Base-by-base conservation (phyloP, 257 asterid species). In the Fraxinus quadrangulata region DNA sequence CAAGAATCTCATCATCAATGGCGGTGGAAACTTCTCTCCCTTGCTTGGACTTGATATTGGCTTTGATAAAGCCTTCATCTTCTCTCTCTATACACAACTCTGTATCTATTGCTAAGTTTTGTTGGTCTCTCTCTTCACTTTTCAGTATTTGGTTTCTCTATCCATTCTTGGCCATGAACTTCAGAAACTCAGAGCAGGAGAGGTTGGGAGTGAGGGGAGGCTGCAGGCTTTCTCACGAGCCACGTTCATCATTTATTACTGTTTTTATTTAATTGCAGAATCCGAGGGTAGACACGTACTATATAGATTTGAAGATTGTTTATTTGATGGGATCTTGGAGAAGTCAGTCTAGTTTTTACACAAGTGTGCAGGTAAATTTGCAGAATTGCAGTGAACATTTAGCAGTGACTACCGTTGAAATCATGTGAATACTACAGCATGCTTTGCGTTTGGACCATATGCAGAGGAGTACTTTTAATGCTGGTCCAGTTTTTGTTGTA, bases 1-100 rank as follows among this genome's bases (percentile, higher is more conserved):
- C 66, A 94, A 70, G 84, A 92, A 92, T 39, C 94, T 79, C 92
- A 92, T 79, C 92, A 92, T 85, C 77, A 94, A 79, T 77, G 98
- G 98, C 77, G 98, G 95, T 28, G 96, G 97, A 51, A 94, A 92
- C 82, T 92, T 94, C 7, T 94, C 97, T 11, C 86, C 73, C 79
- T 94, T 79, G 72, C 89, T 34, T 0, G 98, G 98, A 74, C 97
- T 94, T 54, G 98, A 92, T 26, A 87, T 65, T 21, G 98, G 90
- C 78, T 88, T 93, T 33, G 92, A 80, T 79, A 82, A 77, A 75
- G 75, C 78, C 76, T 78, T 89, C 94, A 90, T 93, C 33, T 80
- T 85, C 67, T 34, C 54, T 0, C 16, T 45, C 34, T 21, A 0
- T 76, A 3, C 45, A 10, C 4, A 8, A 31, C 49, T 66, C 2